These are phyloP conservation scores for Alternaria sp. DNA, from an alignment of 2,329 filamentous ascomycete species.

Conservation along the genomic window DNA sequence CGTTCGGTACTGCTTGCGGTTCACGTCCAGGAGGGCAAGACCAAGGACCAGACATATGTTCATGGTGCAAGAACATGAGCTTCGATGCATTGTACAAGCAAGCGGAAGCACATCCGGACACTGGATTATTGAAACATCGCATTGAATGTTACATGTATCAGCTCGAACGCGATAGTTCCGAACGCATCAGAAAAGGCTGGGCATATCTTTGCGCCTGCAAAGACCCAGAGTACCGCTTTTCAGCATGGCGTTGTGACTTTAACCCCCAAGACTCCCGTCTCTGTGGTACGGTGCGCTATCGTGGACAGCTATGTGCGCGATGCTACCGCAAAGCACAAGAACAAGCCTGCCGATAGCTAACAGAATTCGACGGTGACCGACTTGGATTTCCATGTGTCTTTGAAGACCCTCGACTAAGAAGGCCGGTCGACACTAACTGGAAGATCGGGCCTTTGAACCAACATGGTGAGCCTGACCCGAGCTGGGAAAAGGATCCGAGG, in stretches of 20 bases:
- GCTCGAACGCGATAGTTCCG: conserved; percentile 29
- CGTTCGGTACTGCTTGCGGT: conserved; percentile 33
- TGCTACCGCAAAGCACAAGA: conserved; percentile 33
- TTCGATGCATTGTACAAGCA: conserved; percentile 31
- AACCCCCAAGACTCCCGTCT: conserved; percentile 31
- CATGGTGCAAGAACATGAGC: conserved; percentile 40
- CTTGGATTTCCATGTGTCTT: conserved; percentile 37
- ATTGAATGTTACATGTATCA: conserved; percentile 32
- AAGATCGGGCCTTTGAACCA: conserved; percentile 31
- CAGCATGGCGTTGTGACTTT: conserved; percentile 32
- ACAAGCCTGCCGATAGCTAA: conserved; percentile 32
- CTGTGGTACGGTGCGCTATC: conserved; percentile 33
- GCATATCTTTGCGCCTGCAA: conserved; percentile 34
- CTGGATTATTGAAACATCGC: conserved; percentile 21
- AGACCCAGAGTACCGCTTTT: conserved; percentile 30
- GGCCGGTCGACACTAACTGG: conserved; percentile 31
- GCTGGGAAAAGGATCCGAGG: conserved; percentile 37
- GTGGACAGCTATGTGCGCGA: conserved; percentile 35
- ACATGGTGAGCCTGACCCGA: conserved; percentile 26
- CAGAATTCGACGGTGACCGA: conserved; percentile 34
- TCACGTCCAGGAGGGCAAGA: conserved; percentile 32
- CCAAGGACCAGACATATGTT: conserved; percentile 31
- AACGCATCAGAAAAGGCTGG: conserved; percentile 35
- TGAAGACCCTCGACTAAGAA: conserved; percentile 26
- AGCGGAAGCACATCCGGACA: conserved; percentile 24